Evolutionary conservation across 176 grass and related monocot species (phyloP).

Genomic region (Triticum dicoccoides): DNA sequence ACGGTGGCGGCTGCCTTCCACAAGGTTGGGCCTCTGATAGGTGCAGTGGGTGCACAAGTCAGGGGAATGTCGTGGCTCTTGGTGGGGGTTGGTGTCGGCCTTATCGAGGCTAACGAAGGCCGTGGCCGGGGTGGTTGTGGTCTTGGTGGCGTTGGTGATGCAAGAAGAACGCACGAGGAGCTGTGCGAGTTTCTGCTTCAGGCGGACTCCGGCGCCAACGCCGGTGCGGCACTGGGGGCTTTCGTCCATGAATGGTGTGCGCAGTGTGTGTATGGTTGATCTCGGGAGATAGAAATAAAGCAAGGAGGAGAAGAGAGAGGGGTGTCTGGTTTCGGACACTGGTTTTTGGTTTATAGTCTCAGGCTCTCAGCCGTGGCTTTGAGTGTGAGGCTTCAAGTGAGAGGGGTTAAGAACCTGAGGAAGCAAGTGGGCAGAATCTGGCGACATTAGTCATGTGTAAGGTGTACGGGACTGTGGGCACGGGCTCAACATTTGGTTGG

Average conservation of each 20-base stretch:
- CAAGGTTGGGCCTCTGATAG: conserved; percentile 37
- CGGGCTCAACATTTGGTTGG: neutral
- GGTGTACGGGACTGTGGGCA: neutral
- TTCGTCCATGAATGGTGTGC: conserved; percentile 35
- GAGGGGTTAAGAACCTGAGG: neutral
- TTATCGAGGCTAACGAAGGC: conserved; percentile 45
- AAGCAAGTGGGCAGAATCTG: conserved; percentile 3
- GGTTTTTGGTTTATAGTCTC: conserved; percentile 19
- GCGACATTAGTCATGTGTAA: neutral
- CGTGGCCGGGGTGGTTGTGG: conserved; percentile 12
- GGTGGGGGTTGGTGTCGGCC: neutral
- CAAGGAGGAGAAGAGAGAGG: neutral
- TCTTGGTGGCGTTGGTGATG: conserved; percentile 30
- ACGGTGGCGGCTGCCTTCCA: neutral
- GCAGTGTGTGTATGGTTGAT: neutral
- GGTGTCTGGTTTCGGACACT: neutral
- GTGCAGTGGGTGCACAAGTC: conserved; percentile 47
- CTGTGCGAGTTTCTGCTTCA: conserved; percentile 62
- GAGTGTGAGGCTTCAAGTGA: neutral
- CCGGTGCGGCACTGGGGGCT: conserved; percentile 10
- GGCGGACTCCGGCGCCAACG: conserved; percentile 26
- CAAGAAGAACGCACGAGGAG: conserved; percentile 73
- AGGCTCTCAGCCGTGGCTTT: conserved; percentile 24
- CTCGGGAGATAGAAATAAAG: neutral
- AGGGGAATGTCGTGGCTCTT: conserved; percentile 35